These are phyloP conservation scores for Sordaria brevicollis DNA, from an alignment of 495 filamentous ascomycete species.

Conservation along the genomic window DNA sequence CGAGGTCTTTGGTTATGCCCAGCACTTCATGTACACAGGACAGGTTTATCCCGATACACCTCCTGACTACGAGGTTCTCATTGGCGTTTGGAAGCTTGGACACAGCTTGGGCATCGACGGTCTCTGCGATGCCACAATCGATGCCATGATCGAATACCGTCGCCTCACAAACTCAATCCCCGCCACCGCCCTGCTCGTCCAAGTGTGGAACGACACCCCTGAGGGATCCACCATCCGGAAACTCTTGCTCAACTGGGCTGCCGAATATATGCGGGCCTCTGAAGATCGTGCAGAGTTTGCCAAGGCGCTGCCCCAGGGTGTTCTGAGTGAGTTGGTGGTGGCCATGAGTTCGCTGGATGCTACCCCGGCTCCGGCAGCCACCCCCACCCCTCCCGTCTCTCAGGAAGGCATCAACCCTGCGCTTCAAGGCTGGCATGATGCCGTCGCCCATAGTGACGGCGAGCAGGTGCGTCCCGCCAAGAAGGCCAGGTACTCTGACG, in stretches of 20 bases:
- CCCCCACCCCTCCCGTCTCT: not conserved
- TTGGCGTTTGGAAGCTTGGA: slow-evolving; percentile 43
- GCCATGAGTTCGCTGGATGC: slow-evolving; percentile 41
- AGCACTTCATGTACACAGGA: slow-evolving; percentile 43
- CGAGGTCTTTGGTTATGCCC: slow-evolving; percentile 38
- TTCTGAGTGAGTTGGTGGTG: slow-evolving; percentile 44
- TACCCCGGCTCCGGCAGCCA: slow-evolving; percentile 8
- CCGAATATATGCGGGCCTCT: slow-evolving; percentile 44
- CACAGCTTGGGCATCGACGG: slow-evolving; percentile 40
- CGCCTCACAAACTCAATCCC: slow-evolving; percentile 38
- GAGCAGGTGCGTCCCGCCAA: slow-evolving; percentile 12
- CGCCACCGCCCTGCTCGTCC: slow-evolving; percentile 39
- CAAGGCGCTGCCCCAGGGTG: slow-evolving; percentile 42
- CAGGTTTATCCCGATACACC: slow-evolving; percentile 30
- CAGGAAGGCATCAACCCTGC: not conserved
- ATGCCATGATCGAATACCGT: slow-evolving; percentile 41
- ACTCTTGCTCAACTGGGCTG: slow-evolving; percentile 44
- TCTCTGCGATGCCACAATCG: slow-evolving; percentile 39
- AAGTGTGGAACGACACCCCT: slow-evolving; percentile 45
- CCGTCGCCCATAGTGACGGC: slow-evolving; percentile 22
- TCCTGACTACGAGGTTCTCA: slow-evolving; percentile 38
- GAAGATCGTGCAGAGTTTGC: slow-evolving; percentile 39
- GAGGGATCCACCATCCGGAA: slow-evolving; percentile 43
- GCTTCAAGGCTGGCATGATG: slow-evolving; percentile 27
- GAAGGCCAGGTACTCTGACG: slow-evolving; percentile 30